A percentile compares a stretch with the other conserved stretches of the same genome.
Evolutionary conservation across 2,329 filamentous ascomycete genomes (phyloP).

Genomic region (Fusarium luffae): DNA sequence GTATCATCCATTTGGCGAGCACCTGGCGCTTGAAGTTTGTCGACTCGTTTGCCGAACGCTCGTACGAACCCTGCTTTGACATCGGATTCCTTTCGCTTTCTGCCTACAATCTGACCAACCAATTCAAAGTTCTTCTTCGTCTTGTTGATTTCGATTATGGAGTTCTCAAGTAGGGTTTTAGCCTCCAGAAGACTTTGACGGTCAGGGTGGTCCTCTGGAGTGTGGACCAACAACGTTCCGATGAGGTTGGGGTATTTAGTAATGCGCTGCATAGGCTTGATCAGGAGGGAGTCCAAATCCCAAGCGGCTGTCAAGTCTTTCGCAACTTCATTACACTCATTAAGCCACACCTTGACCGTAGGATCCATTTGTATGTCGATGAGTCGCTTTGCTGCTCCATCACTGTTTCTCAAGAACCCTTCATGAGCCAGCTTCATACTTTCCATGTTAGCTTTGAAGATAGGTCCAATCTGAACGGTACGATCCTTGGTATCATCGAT

Average conservation of each 20-base stretch:
- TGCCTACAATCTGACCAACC: constrained; percentile 86
- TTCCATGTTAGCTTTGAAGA: constrained; percentile 68
- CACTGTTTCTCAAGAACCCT: constrained; percentile 71
- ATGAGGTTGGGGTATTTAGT: constrained; percentile 93
- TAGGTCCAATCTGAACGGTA: constrained; percentile 62
- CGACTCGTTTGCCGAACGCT: constrained; percentile 87
- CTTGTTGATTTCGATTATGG: constrained; percentile 90
- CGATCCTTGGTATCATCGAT: constrained; percentile 65
- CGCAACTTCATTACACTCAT: constrained; percentile 91
- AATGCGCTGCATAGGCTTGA: constrained; percentile 95
- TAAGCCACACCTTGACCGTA: constrained; percentile 83
- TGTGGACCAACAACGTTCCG: constrained; percentile 80
- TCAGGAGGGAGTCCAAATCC: constrained; percentile 94
- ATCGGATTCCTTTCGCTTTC: constrained; percentile 90
- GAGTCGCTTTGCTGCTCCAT: constrained; percentile 69
- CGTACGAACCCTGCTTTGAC: constrained; percentile 86
- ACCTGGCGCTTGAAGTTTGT: constrained; percentile 78
- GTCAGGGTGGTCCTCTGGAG: constrained; percentile 86
- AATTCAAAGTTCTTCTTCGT: constrained; percentile 95
- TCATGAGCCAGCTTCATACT: constrained; percentile 71
- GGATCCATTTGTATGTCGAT: constrained; percentile 72
- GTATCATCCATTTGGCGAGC: constrained; percentile 77
- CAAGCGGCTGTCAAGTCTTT: constrained; percentile 93
- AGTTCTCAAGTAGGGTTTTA: constrained; percentile 67
- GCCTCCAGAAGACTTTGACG: constrained; percentile 69